Evolutionary conservation across 306 rosid species (phyloP), one percentile per base, ranked within the genome.

Genomic region (Erythrophleum fordii): DNA sequence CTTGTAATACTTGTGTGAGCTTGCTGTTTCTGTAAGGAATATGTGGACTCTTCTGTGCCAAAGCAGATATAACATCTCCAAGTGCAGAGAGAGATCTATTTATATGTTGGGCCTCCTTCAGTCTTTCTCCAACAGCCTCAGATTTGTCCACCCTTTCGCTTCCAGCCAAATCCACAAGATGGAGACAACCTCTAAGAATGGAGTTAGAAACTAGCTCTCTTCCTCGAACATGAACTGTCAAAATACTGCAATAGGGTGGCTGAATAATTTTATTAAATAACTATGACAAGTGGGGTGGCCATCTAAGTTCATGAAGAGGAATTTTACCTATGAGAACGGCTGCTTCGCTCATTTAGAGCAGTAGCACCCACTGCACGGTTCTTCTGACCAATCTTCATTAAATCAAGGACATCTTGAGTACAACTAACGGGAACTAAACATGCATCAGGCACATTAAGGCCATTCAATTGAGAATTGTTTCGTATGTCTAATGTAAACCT

Each of bases 151-250:
- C 98, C 78, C 99, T 93, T 85, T 95, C 97, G 35, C 99, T 95
- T 64, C 99, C 99, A 52, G 99, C 99, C 89, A 95, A 89, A 85
- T 95, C 99, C 80, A 95, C 97, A 17, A 95, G 95, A 86, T 95
- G 99, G 44, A 95, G 99, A 78, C 99, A 91, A 35, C 99, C 99
- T 77, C 85, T 90, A 37, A 90, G 94, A 81, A 87, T 77, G 61
- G 97, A 85, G 73, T 92, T 96, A 16, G 97, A 87, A 23, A 69
- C 86, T 77, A 88, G 72, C 77, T 95, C 99, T 82, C 71, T 93
- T 81, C 99, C 99, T 83, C 87, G 89, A 56, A 93, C 86, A 84
- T 95, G 99, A 87, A 95, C 85, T 75, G 97, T 95, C 82, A 95
- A 83, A 77, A 95, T 92, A 86, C 99, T 95, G 88, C 85, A 87